Evolutionary conservation across 306 rosid genomes (phyloP).

Genomic region (Prunus salicina): DNA sequence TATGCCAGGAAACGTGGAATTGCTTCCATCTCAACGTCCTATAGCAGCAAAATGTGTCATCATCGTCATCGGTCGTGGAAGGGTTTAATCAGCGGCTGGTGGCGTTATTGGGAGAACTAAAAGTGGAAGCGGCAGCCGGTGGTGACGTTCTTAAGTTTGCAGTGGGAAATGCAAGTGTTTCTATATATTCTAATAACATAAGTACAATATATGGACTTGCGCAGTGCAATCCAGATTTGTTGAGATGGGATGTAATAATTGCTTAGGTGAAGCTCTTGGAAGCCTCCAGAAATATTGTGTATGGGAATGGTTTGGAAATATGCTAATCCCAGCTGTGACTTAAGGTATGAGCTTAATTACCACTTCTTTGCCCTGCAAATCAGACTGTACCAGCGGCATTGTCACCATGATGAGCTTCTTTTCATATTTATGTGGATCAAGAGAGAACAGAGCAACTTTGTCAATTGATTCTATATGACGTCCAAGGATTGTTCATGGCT

Average conservation of each 20-base stretch:
- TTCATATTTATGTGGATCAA: no score
- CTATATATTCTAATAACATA: not conserved
- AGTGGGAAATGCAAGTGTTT: not conserved
- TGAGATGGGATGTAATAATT: not conserved
- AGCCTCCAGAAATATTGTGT: not conserved
- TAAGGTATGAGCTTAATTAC: slow-evolving; percentile 8
- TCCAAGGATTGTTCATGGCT: no score
- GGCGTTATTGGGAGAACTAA: not conserved
- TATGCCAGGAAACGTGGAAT: not conserved
- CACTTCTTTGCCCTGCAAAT: not conserved
- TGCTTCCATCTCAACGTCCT: not conserved
- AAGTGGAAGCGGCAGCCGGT: slow-evolving; percentile 1
- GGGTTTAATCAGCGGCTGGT: not conserved
- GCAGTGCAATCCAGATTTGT: slow-evolving; percentile 24
- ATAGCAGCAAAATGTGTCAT: not conserved
- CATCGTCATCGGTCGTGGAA: not conserved
- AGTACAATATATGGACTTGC: not conserved
- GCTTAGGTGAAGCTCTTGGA: not conserved
- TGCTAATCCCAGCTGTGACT: slow-evolving; percentile 8
- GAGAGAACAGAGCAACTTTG: no score
- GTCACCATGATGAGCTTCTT: not conserved
- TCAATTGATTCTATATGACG: no score
- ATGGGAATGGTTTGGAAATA: slow-evolving; percentile 3
- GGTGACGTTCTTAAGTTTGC: slow-evolving; percentile 5
- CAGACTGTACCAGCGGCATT: not conserved